Conservation (phyloP, 495 filamentous ascomycete species). For the Oleoguttula mirabilis region DNA sequence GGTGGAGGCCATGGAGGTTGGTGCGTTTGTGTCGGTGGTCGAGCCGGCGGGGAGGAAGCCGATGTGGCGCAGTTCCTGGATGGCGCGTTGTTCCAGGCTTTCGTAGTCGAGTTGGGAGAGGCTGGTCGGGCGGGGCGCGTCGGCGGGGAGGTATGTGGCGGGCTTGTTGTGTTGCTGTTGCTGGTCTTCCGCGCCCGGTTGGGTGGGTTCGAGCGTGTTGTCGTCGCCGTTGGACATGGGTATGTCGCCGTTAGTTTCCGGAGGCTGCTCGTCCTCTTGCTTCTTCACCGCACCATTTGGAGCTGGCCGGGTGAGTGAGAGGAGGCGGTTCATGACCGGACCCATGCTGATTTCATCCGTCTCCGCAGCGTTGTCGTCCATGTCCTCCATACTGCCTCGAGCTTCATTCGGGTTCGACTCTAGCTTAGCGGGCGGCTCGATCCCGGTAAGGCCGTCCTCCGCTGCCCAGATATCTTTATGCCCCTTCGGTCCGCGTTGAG, state of each 20-base stretch:
- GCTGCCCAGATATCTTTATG: conserved; percentile 88
- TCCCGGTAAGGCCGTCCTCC: conserved; percentile 57
- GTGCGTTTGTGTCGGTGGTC: conserved; percentile 44
- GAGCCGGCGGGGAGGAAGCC: conserved; percentile 51
- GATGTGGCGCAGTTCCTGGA: conserved; percentile 85
- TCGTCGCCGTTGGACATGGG: conserved; percentile 31
- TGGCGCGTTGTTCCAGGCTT: conserved; percentile 76
- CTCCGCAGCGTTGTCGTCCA: conserved; percentile 74
- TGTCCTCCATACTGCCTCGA: conserved; percentile 67
- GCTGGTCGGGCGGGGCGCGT: conserved; percentile 41
- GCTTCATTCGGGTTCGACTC: conserved; percentile 67
- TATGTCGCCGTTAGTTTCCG: conserved; percentile 40
- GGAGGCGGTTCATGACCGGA: conserved; percentile 69
- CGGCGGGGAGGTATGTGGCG: conserved; percentile 47
- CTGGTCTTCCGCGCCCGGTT: conserved; percentile 27
- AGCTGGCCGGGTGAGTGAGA: conserved; percentile 73
- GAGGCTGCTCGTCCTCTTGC: conserved; percentile 40
- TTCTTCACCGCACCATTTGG: conserved; percentile 39
- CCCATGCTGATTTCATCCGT: conserved; percentile 86
- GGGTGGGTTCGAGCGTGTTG: conserved; percentile 32
- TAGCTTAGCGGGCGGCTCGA: conserved; percentile 34
- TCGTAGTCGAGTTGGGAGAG: conserved; percentile 54
- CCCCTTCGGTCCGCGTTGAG: conserved; percentile 67
- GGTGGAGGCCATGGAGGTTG: no score
- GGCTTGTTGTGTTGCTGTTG: conserved; percentile 30